Percentiles rank a stretch among this genome's conserved stretches.
These are phyloP conservation scores for Gastroboletus turbinatus DNA, from an alignment of 1,284 basidiomycete genomes.

Conservation along the genomic window DNA sequence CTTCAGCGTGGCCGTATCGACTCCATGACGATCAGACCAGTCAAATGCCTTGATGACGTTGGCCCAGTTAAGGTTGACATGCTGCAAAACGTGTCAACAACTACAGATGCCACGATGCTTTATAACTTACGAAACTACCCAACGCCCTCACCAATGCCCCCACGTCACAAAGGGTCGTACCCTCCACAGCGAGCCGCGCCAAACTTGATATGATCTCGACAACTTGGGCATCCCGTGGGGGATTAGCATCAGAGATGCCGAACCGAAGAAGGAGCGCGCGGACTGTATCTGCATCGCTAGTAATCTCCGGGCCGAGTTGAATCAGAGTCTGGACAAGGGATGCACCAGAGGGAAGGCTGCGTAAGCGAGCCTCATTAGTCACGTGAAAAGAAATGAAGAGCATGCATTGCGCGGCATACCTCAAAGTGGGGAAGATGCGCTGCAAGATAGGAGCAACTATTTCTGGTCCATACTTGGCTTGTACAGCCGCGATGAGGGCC, in stretches of 20 bases:
- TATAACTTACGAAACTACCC: slow-evolving; percentile 59
- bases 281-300: slow-evolving; percentile 67
- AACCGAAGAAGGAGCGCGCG: slow-evolving; percentile 69
- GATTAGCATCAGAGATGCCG: slow-evolving; percentile 64
- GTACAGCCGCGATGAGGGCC: slow-evolving; percentile 68
- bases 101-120: slow-evolving; percentile 6
- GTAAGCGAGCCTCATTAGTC: slow-evolving; percentile 14
- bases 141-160: slow-evolving; percentile 72
- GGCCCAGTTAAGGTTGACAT: slow-evolving; percentile 73
- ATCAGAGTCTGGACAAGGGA: slow-evolving; percentile 71
- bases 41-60: slow-evolving; percentile 79
- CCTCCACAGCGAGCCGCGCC: slow-evolving; percentile 68
- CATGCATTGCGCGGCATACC: slow-evolving; percentile 41
- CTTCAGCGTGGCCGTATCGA: slow-evolving; percentile 82
- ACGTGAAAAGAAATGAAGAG: slow-evolving; percentile 10
- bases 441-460: slow-evolving; percentile 52
- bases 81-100: slow-evolving; percentile 40
- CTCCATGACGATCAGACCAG: slow-evolving; percentile 71
- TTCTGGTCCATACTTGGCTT: slow-evolving; percentile 70
- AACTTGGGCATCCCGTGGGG: slow-evolving; percentile 68
- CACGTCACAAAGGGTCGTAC: slow-evolving; percentile 70
- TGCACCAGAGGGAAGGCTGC: slow-evolving; percentile 62
- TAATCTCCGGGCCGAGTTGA: slow-evolving; percentile 75
- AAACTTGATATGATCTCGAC: slow-evolving; percentile 68
- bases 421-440: slow-evolving; percentile 53